Evolutionary conservation across 768 basidiomycete genomes (phyloP), one percentile per base, ranked within the genome.

Genomic region (Leccinum pellstonianum): DNA sequence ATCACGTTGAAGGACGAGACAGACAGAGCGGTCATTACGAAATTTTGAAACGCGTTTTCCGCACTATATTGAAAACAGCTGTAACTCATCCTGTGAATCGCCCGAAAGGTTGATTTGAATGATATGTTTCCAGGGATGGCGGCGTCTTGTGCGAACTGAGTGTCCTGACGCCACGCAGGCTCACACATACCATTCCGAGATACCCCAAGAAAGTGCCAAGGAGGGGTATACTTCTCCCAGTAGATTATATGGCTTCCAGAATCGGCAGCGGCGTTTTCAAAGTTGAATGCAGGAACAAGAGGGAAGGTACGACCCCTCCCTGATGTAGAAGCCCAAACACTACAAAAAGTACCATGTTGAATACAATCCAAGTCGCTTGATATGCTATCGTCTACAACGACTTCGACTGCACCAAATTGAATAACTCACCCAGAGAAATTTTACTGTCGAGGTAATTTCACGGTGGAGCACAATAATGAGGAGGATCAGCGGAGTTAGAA

Each of bases 161-260:
- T 21, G 48, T 27, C 12, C 17, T 12, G 21, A 43, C n/a, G 3
- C 23, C n/a, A 23, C 23, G 14, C 6, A 19, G 15, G 8, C 9
- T 15, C 47, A 27, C 25, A 27, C 25, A 27, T 27, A 7, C 76
- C 72, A 56, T 35, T 49, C 54, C 57, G 60, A 6, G 57, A 61
- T 10, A 74, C 54, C 6, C 63, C 75, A 21, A 78, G 72, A 14
- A 78, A 54, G 59, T 77, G 74, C 41, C 71, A 62, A 2, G 77
- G 77, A 5, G 77, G 76, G 61, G 75, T 74, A 56, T 76, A 77
- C 4, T 74, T 78, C 62, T 76, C 77, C 77, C 77, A 78, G 43
- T 76, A 77, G 19, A 76, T 58, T 17, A 76, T 41, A 12, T 58
- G 60, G n/a, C 56, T 59, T 6, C 52, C 62, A 17, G 57, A 55